These are phyloP conservation scores for Microthyrium microscopicum DNA, from an alignment of 2,329 filamentous ascomycete species.

Conservation along the genomic window DNA sequence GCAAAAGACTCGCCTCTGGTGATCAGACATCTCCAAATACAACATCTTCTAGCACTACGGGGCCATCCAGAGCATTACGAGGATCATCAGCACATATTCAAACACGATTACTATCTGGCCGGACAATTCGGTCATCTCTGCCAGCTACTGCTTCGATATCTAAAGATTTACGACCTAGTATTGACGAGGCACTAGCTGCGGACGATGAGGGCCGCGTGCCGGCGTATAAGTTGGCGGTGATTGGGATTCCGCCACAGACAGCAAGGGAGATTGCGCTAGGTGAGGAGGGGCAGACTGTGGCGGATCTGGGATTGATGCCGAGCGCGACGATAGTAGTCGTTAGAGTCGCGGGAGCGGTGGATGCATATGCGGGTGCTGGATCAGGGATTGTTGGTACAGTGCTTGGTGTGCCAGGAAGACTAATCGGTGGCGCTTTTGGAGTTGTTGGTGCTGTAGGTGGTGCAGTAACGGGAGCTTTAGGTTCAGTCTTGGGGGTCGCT, in stretches of 20 bases:
- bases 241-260: constrained; percentile 62
- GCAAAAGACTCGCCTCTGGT: neutral
- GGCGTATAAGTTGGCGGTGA: constrained; percentile 72
- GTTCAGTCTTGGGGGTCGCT: constrained; percentile 15
- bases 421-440: constrained; percentile 14
- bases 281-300: constrained; percentile 55
- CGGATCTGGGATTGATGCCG: constrained; percentile 56
- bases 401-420: constrained; percentile 16
- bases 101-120: constrained; percentile 70
- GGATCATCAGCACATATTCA: constrained; percentile 37
- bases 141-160: constrained; percentile 44
- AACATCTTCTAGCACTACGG: constrained; percentile 9
- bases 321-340: constrained; percentile 72
- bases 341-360: constrained; percentile 45
- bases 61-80: constrained; percentile 10
- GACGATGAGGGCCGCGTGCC: constrained; percentile 26
- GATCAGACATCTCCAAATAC: constrained; percentile 8
- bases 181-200: constrained; percentile 41
- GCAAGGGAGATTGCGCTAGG: constrained; percentile 56
- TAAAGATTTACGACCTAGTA: constrained; percentile 56
- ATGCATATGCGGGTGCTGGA: constrained; percentile 34
- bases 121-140: constrained; percentile 59
- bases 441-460: constrained; percentile 16
- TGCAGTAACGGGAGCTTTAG: constrained; percentile 18
- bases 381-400: constrained; percentile 11